Evolutionary conservation across 108 stramenopile species (phyloP), one percentile per base, ranked within the genome.

Genomic region (Conticribra weissflogii): DNA sequence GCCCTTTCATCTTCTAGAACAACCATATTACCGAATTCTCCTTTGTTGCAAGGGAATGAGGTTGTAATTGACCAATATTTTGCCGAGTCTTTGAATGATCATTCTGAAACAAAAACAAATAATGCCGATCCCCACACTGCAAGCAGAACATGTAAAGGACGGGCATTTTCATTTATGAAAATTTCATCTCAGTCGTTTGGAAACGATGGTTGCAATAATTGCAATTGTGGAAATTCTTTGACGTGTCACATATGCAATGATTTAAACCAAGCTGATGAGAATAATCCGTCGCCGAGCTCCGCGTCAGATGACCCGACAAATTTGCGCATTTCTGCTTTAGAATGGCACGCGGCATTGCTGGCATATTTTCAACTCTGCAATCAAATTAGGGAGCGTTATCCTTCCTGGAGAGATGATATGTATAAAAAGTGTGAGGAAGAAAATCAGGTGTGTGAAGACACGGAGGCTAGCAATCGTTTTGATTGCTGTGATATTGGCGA

Each of bases 341-440:
- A 88, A 56, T 59, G 84, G 29, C 85, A 88, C 61, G 85, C 84
- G 12, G 83, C 89, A 16, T 44, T 90, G 17, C 59, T 90, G 46
- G 84, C 82, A 16, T 88, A 81, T 53, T 54, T 86, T 31, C 86
- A 90, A 59, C 58, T 85, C 18, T 77, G 61, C 2, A 72, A 72
- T 54, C 73, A 81, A 47, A 71, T 81, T 3, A 63, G 56, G 5
- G 63, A 48, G 24, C 55, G 64, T 18, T 59, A 62, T 66, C 80
- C 80, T n/a, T 54, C 17, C 45, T 72, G 63, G 73, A 76, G 76
- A 44, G 80, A 81, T 72, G 47, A 63, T 18, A 54, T 71, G 54
- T 81, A 77, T 65, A 33, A 65, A 30, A 54, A 15, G 23, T 48
- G 23, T 12, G 3, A n/a, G n/a, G n/a, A n/a, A n/a, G n/a, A n/a